Evolutionary conservation across 768 basidiomycete genomes (phyloP).

Genomic region (Artomyces pyxidatus): DNA sequence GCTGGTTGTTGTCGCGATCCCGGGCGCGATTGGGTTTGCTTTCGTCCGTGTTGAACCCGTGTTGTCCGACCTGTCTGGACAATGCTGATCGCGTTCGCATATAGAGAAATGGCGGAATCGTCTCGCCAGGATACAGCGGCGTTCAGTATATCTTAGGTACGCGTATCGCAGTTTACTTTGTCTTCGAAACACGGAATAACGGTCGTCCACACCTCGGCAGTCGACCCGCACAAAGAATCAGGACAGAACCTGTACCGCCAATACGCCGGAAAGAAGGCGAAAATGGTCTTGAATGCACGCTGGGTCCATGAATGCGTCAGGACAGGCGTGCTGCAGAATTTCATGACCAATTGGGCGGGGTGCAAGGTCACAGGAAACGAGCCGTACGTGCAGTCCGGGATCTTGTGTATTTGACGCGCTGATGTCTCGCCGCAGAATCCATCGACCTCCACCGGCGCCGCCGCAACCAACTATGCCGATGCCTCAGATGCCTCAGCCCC

Average conservation of each 20-base stretch:
- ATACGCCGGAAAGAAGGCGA: conserved; percentile 72
- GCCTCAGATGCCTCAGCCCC: conserved; percentile 7
- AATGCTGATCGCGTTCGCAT: conserved; percentile 1
- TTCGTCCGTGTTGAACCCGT: too few relatives aligned
- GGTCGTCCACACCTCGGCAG: conserved; percentile 39
- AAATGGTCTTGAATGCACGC: conserved; percentile 61
- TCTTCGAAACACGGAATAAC: too few relatives aligned
- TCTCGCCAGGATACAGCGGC: conserved; percentile 69
- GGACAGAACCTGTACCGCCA: conserved; percentile 79
- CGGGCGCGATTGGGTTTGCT: too few relatives aligned
- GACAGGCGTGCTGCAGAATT: conserved; percentile 61
- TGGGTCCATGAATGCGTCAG: conserved; percentile 79
- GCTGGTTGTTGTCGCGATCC: too few relatives aligned
- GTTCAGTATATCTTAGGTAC: conserved; percentile 74
- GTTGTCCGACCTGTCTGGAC: too few relatives aligned
- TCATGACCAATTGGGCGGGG: conserved; percentile 68
- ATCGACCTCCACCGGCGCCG: conserved; percentile 1
- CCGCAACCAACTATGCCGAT: conserved; percentile 1
- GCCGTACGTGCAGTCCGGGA: conserved; percentile 36
- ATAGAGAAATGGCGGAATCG: conserved; percentile 71
- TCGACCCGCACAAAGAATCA: conserved; percentile 70
- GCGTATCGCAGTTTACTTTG: conserved; percentile 21
- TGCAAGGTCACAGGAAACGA: conserved; percentile 76
- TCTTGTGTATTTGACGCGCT: too few relatives aligned
- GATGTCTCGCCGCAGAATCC: too few relatives aligned